Conservation (phyloP, 1,284 basidiomycete species). For the Cerioporus squamosus region DNA sequence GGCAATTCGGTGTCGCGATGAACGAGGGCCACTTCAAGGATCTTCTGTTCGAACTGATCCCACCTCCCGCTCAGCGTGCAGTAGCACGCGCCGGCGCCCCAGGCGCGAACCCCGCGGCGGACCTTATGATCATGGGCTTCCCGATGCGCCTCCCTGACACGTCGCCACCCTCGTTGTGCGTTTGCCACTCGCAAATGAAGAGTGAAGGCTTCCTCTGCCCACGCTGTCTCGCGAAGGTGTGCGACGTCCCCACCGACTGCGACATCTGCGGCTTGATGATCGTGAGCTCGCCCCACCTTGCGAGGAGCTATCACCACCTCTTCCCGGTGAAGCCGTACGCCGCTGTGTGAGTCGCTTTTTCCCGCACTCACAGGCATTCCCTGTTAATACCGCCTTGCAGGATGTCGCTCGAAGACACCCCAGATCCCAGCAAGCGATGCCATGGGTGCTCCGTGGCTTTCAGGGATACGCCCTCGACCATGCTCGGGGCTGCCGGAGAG, state of each 20-base stretch:
- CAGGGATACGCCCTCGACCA: slow-evolving; percentile 35
- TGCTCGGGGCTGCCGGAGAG: slow-evolving; percentile 46
- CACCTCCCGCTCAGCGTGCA: slow-evolving; percentile 86
- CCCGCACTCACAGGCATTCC: slow-evolving; percentile 1
- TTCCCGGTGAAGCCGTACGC: slow-evolving; percentile 88
- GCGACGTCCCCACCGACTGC: slow-evolving; percentile 98
- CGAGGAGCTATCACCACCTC: slow-evolving; percentile 92
- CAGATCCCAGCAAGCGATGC: slow-evolving; percentile 49
- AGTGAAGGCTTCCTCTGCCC: slow-evolving; percentile 95
- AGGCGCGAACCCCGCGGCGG: slow-evolving; percentile 68
- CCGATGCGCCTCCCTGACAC: slow-evolving; percentile 88
- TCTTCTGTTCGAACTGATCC: slow-evolving; percentile 91
- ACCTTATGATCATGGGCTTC: slow-evolving; percentile 99
- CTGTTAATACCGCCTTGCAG: slow-evolving; percentile 33
- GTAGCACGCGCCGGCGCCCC: slow-evolving; percentile 53
- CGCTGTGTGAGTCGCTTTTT: slow-evolving; percentile 66
- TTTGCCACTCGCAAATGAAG: slow-evolving; percentile 91
- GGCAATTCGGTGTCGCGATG: slow-evolving; percentile 92
- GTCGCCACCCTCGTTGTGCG: slow-evolving; percentile 85
- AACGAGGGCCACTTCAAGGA: slow-evolving; percentile 98
- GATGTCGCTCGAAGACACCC: slow-evolving; percentile 41
- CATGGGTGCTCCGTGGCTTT: slow-evolving; percentile 78
- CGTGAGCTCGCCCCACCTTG: slow-evolving; percentile 96
- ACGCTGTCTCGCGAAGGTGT: slow-evolving; percentile 89
- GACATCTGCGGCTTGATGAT: slow-evolving; percentile 97